Evolutionary conservation across 768 basidiomycete genomes (phyloP), one percentile per base, ranked within the genome.

Genomic region (Fomitopsis pulvina): DNA sequence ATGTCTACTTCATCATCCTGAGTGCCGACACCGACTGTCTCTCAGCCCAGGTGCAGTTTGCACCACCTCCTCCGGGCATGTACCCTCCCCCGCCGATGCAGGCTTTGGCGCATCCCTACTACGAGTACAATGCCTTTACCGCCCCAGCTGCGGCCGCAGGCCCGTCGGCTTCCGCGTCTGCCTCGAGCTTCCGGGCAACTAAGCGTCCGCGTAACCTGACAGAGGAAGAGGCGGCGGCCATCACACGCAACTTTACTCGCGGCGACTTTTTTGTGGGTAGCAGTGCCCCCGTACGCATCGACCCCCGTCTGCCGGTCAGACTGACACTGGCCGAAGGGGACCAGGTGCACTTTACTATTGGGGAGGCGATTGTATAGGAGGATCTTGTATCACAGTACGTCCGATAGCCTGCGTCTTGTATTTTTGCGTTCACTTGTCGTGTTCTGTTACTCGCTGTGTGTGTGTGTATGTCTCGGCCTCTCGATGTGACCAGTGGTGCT

Each of bases 181-280:
- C 84, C 25, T 83, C 85, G 16, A 80, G 85, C 3, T 89, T 88
- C 69, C 82, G 87, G n/a, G 83, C 87, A 3, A 79, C 71, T 59
- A 90, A 90, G 63, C 81, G 87, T 24, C 83, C 86, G 26, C 82
- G 87, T 55, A 80, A 78, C 40, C 79, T 90, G 48, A 90, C 87
- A 2, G 87, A 90, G 57, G 87, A 90, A 54, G 87, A 90, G 64
- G 78, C 87, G 2, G 85, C 85, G 10, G 86, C 87, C 27, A 89
- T 90, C 68, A 87, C 86, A 1, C 78, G 87, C 63, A 87, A 87
- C 59, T 90, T 86, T 58, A 83, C 72, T 53, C 79, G 87, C 45
- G 87, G 87, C 3, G 87, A 90, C 62, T 90, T 90, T 64, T 90
- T 81, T 59, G 83, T 90, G 45, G 87, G 87, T 48, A 80, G 73